Percentiles rank a stretch among this genome's conserved stretches.
These are phyloP conservation scores for Starmerella stigmatis DNA, from an alignment of 805 yeast species.

Conservation along the genomic window DNA sequence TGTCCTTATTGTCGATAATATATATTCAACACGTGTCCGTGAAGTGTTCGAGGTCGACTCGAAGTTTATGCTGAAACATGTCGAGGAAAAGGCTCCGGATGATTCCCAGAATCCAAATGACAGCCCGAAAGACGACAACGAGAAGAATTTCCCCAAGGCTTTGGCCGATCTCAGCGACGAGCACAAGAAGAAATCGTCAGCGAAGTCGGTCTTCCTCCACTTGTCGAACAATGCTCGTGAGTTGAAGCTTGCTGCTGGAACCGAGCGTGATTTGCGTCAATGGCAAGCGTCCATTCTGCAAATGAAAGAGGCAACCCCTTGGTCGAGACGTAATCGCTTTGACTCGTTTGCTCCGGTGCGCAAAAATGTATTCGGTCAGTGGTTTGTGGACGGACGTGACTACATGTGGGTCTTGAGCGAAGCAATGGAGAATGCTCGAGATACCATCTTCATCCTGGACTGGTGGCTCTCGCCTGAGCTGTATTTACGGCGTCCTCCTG, in stretches of 20 bases:
- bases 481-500: slow-evolving; percentile 85
- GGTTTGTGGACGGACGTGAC: slow-evolving; percentile 95
- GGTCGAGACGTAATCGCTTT: slow-evolving; percentile 71
- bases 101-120: neutral
- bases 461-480: slow-evolving; percentile 98
- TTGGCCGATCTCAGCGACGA: slow-evolving; percentile 10
- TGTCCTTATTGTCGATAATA: slow-evolving; percentile 73
- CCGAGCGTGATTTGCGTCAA: slow-evolving; percentile 67
- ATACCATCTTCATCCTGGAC: slow-evolving; percentile 87
- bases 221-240: slow-evolving; percentile 35
- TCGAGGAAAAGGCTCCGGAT: slow-evolving; percentile 6
- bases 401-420: slow-evolving; percentile 92
- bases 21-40: slow-evolving; percentile 73
- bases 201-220: slow-evolving; percentile 25
- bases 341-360: slow-evolving; percentile 89
- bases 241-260: slow-evolving; percentile 45
- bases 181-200: slow-evolving; percentile 6
- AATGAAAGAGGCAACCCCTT: slow-evolving; percentile 57
- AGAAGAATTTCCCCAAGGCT: too few species aligned
- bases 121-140: neutral
- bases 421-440: slow-evolving; percentile 86
- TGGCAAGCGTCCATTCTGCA: slow-evolving; percentile 65
- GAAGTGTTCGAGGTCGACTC: slow-evolving; percentile 88
- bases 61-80: slow-evolving; percentile 43
- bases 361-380: slow-evolving; percentile 75